phyloP scores from a whole-genome alignment of 2,329 filamentous ascomycete genomes.

The Fusarium sp. region DNA sequence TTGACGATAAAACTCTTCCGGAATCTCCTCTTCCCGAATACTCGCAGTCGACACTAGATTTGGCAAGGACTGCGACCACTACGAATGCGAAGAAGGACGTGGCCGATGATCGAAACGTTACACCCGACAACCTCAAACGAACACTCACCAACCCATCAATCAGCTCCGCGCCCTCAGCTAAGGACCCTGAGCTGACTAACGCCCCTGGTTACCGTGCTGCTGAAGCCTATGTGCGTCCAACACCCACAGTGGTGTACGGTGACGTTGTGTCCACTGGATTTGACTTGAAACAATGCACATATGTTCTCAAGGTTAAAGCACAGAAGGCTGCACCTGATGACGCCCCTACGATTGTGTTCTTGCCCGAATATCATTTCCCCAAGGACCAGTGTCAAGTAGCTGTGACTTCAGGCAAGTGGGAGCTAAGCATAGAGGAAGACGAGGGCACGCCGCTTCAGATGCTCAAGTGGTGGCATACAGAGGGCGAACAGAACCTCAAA shows the following conservation, averaged over 20 bases:
- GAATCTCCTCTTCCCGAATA: slow-evolving; percentile 61
- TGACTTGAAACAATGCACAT: slow-evolving; percentile 81
- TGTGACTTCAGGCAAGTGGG: slow-evolving; percentile 89
- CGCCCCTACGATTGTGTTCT: slow-evolving; percentile 81
- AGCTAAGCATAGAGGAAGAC: slow-evolving; percentile 78
- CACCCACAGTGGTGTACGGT: slow-evolving; percentile 80
- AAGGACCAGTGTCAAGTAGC: slow-evolving; percentile 76
- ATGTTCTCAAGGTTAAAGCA: slow-evolving; percentile 76
- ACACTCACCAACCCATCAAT: slow-evolving; percentile 76
- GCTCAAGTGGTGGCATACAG: slow-evolving; percentile 92
- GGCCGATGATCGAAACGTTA: slow-evolving; percentile 69
- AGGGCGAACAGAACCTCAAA: slow-evolving; percentile 83
- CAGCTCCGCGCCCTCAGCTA: slow-evolving; percentile 64
- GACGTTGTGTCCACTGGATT: slow-evolving; percentile 79
- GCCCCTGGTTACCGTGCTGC: slow-evolving; percentile 85
- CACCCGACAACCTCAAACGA: slow-evolving; percentile 79
- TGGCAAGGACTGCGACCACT: slow-evolving; percentile 41
- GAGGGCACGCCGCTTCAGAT: slow-evolving; percentile 77
- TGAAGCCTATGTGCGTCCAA: slow-evolving; percentile 91
- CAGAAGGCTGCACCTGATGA: slow-evolving; percentile 68
- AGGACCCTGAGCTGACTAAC: slow-evolving; percentile 68
- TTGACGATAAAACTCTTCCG: slow-evolving; percentile 78
- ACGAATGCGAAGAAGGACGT: slow-evolving; percentile 51
- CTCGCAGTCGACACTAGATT: slow-evolving; percentile 59
- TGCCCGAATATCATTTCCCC: slow-evolving; percentile 94